These are phyloP conservation scores for Trichomonascaceae sp. DNA, from an alignment of 1,139 yeast species.

Conservation along the genomic window DNA sequence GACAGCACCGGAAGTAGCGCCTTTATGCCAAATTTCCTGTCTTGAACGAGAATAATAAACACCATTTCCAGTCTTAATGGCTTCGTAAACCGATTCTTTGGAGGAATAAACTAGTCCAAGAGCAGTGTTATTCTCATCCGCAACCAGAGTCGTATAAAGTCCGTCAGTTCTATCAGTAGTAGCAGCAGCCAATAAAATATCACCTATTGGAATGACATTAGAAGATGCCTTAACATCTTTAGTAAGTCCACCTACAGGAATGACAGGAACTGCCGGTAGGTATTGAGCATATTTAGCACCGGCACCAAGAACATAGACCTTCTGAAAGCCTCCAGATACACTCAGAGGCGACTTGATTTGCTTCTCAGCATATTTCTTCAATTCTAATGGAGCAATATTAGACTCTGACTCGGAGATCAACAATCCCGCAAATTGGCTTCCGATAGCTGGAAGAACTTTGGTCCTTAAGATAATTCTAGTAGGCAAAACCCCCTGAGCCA, in stretches of 20 bases:
- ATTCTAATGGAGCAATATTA: not conserved
- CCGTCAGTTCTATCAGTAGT: conserved; percentile 84
- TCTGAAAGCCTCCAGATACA: conserved; percentile 41
- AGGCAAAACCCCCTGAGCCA: conserved; percentile 53
- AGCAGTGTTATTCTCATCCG: conserved; percentile 58
- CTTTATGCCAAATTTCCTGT: conserved; percentile 85
- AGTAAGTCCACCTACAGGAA: conserved; percentile 41
- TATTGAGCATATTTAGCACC: conserved; percentile 13
- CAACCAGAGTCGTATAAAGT: conserved; percentile 76
- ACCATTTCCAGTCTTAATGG: conserved; percentile 76
- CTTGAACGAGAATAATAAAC: conserved; percentile 89
- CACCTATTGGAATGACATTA: conserved; percentile 41
- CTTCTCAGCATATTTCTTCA: conserved; percentile 7
- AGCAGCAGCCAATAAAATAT: conserved; percentile 49
- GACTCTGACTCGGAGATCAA: conserved; percentile 4
- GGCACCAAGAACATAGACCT: conserved; percentile 34
- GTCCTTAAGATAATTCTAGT: conserved; percentile 47
- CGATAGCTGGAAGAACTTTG: conserved; percentile 1
- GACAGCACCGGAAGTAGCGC: conserved; percentile 91
- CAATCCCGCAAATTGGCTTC: conserved; percentile 5
- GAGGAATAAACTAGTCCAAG: conserved; percentile 93
- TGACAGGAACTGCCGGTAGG: conserved; percentile 43
- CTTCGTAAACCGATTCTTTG: conserved; percentile 68
- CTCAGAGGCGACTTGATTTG: conserved; percentile 9
- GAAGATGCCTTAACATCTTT: conserved; percentile 31